A percentile compares a stretch with the other conserved stretches of the same genome.
Evolutionary conservation across 2,329 filamentous ascomycete genomes (phyloP).

Genomic region (Geosmithia flava): DNA sequence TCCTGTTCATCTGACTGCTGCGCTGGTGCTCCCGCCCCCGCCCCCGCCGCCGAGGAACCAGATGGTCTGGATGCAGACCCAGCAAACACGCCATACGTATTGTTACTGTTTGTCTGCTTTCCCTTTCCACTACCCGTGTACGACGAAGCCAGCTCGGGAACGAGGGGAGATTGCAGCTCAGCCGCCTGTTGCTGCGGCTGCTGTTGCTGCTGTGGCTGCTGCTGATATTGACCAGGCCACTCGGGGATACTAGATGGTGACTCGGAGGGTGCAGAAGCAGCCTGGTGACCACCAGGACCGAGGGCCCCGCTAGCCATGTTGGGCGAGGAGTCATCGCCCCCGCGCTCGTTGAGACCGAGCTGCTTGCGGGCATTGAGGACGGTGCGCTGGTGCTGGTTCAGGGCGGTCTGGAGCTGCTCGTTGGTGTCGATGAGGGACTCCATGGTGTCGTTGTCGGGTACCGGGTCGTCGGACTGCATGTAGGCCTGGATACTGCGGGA

Average conservation of each 20-base stretch:
- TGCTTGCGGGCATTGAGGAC: slow-evolving; percentile 51
- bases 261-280: neutral
- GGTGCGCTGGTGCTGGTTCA: slow-evolving; percentile 76
- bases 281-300: neutral
- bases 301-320: neutral
- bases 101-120: slow-evolving; percentile 16
- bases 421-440: slow-evolving; percentile 89
- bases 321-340: neutral
- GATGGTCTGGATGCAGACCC: neutral
- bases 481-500: slow-evolving; percentile 74
- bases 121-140: slow-evolving; percentile 16
- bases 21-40: neutral
- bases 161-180: neutral
- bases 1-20: slow-evolving; percentile 14
- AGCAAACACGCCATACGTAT: slow-evolving; percentile 8
- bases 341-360: slow-evolving; percentile 20
- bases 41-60: neutral
- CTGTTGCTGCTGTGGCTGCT: neutral
- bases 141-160: neutral
- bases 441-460: slow-evolving; percentile 88
- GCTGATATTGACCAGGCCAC: neutral
- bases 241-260: too few species aligned
- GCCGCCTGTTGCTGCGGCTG: neutral
- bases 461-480: slow-evolving; percentile 66
- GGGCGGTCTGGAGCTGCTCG: slow-evolving; percentile 72